A percentile compares a stretch with the other conserved stretches of the same genome.
These are phyloP conservation scores for Fusarium caatingaense DNA, from an alignment of 2,329 filamentous ascomycete species.

Conservation along the genomic window DNA sequence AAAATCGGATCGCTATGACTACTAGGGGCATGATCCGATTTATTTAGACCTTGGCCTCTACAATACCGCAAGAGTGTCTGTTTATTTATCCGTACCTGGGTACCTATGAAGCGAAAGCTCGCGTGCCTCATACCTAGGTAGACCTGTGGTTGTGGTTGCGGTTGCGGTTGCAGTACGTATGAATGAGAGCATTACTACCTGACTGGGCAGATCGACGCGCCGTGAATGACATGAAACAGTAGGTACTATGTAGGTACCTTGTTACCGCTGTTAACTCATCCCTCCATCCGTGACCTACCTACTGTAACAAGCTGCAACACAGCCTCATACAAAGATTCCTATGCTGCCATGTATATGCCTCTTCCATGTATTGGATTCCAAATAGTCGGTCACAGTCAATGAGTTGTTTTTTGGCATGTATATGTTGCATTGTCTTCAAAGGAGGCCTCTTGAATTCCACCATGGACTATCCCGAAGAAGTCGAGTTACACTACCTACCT, in stretches of 20 bases:
- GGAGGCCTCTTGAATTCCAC: conserved; percentile 33
- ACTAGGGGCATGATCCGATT: not conserved
- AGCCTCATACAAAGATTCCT: conserved; percentile 33
- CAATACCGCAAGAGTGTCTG: not conserved
- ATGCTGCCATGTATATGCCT: conserved; percentile 5
- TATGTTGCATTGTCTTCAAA: not conserved
- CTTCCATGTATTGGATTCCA: not conserved
- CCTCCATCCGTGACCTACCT: conserved; percentile 16
- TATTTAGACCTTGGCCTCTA: too few relatives aligned
- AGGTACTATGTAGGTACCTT: not conserved
- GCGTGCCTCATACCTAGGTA: conserved; percentile 22
- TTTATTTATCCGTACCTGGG: too few relatives aligned
- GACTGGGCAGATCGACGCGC: conserved; percentile 23
- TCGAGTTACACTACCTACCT: conserved; percentile 29
- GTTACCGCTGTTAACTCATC: conserved; percentile 22
- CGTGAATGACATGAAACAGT: conserved; percentile 10
- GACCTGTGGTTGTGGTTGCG: not conserved
- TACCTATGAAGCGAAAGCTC: conserved; percentile 7
- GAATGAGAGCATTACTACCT: not conserved
- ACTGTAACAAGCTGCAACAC: conserved; percentile 20
- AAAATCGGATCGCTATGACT: not conserved
- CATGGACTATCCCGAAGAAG: conserved; percentile 28
- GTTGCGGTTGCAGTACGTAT: not conserved
- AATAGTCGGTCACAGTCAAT: conserved; percentile 3
- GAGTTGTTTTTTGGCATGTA: conserved; percentile 31